Conservation (phyloP, 2,329 filamentous ascomycete genomes). For the Pyrenochaeta sp. region DNA sequence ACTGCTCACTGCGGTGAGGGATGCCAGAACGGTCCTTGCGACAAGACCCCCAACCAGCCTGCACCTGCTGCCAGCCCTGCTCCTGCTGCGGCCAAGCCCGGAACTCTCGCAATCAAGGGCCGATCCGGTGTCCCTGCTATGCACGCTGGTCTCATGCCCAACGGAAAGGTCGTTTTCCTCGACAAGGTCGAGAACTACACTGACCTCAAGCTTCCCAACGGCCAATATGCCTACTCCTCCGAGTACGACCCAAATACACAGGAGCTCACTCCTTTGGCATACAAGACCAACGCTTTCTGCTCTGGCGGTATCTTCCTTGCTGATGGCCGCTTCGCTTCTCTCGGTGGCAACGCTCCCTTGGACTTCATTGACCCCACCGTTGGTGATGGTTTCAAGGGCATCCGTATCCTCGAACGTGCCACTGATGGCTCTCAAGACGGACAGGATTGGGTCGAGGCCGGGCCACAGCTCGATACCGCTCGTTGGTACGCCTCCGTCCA, state of each 20-base stretch:
- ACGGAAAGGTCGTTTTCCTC: slow-evolving; percentile 66
- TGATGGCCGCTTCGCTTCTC: slow-evolving; percentile 62
- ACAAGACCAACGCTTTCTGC: slow-evolving; percentile 68
- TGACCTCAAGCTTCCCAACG: slow-evolving; percentile 61
- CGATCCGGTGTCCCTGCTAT: slow-evolving; percentile 68
- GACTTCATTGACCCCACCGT: slow-evolving; percentile 65
- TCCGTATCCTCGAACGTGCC: slow-evolving; percentile 61
- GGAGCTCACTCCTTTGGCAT: slow-evolving; percentile 55
- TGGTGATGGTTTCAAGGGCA: slow-evolving; percentile 64
- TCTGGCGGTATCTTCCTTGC: slow-evolving; percentile 66
- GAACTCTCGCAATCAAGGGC: slow-evolving; percentile 59
- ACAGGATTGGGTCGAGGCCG: slow-evolving; percentile 62
- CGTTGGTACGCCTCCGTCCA: slow-evolving; percentile 70
- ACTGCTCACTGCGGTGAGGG: slow-evolving; percentile 63
- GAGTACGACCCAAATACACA: slow-evolving; percentile 65
- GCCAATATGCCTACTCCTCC: slow-evolving; percentile 65
- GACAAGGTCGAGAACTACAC: slow-evolving; percentile 71
- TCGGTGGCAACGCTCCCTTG: slow-evolving; percentile 66
- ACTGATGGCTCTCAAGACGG: slow-evolving; percentile 57
- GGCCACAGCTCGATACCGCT: slow-evolving; percentile 61
- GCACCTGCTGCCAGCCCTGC: slow-evolving; percentile 56
- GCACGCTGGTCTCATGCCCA: slow-evolving; percentile 67
- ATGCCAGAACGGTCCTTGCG: slow-evolving; percentile 62
- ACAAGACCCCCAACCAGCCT: slow-evolving; percentile 47
- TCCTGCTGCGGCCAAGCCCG: slow-evolving; percentile 54